Base-by-base conservation (phyloP, 768 basidiomycete genomes). In the Tulasnella sp. region DNA sequence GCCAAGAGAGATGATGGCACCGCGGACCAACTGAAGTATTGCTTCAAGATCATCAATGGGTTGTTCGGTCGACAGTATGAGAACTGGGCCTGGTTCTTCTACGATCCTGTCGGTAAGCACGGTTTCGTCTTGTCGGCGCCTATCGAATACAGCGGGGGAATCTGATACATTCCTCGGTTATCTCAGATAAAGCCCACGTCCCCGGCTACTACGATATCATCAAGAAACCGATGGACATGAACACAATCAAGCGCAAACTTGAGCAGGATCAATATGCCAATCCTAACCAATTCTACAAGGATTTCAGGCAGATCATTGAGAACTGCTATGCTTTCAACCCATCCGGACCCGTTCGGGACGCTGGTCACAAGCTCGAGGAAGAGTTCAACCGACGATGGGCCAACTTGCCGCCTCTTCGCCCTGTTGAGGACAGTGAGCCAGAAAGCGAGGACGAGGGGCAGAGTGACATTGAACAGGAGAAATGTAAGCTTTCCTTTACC, bases 241-340 rank as follows among this genome's bases (percentile, higher is more conserved):
- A 91, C 16, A 96, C 94, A 12, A 96, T 99, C 88, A 91, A 91
- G 82, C 90, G 87, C 84, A 97, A 96, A 85, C 88, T 99, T 73
- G 93, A 96, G 58, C 87, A 87, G 44, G 88, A 89, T 75, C 91
- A 93, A 80, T 99, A 99, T 84, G 82, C 89, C 1, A 92, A 88
- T n/a, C 92, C 94, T 2, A 87, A 90, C 74, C 91, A 92, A 83
- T 96, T 99, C 84, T 92, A 93, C 81, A 90, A 92, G 40, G 98
- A 99, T 86, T 94, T 99, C 87, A 94, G 93, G 85, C 87, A 97
- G 81, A 96, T 99, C 93, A 93, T 98, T 83, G 89, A 92, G 74
- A 99, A 99, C 85, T 98, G 97, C 84, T 92, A 93, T 84, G 86
- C 89, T 2, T 99, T 97, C 88, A 99, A 99, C 82, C 96, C 96